Conservation (phyloP, 1,139 yeast species). For the Saccharomyces hybrid region DNA sequence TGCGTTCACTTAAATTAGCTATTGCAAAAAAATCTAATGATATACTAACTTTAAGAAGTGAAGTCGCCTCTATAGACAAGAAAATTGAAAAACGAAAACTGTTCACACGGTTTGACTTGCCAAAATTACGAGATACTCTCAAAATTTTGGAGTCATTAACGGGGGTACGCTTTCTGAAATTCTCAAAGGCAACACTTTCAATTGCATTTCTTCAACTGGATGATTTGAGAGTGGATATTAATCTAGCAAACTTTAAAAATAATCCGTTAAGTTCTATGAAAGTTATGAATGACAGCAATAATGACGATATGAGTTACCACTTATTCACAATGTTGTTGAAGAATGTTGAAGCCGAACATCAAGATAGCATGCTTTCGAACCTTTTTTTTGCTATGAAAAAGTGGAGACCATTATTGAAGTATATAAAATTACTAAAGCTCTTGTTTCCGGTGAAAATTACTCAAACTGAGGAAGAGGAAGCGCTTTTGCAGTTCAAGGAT, state of each 20-base stretch:
- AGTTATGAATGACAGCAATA: background rate
- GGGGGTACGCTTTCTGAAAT: background rate
- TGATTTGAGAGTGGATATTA: background rate
- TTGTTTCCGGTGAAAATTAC: constrained; percentile 9
- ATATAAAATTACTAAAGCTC: constrained; percentile 6
- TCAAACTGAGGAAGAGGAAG: constrained; percentile 1
- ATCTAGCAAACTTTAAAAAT: background rate
- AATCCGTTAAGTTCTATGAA: background rate
- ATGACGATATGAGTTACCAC: background rate
- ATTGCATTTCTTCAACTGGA: constrained; percentile 10
- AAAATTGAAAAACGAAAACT: background rate
- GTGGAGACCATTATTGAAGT: constrained; percentile 4
- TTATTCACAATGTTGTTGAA: background rate
- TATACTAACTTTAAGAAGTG: constrained; percentile 1
- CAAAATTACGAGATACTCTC: background rate
- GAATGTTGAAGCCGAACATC: background rate
- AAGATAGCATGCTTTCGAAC: background rate
- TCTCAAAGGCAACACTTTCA: constrained; percentile 8
- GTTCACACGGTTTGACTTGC: background rate
- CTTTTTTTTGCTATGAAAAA: constrained; percentile 3
- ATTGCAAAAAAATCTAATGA: constrained; percentile 2
- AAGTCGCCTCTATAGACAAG: background rate
- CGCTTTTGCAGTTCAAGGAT: constrained; percentile 10
- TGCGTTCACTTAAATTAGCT: background rate
- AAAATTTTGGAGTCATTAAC: background rate